Evolutionary conservation across 192 early-diverging fungal species (phyloP).

Genomic region (Coemansia sp.): DNA sequence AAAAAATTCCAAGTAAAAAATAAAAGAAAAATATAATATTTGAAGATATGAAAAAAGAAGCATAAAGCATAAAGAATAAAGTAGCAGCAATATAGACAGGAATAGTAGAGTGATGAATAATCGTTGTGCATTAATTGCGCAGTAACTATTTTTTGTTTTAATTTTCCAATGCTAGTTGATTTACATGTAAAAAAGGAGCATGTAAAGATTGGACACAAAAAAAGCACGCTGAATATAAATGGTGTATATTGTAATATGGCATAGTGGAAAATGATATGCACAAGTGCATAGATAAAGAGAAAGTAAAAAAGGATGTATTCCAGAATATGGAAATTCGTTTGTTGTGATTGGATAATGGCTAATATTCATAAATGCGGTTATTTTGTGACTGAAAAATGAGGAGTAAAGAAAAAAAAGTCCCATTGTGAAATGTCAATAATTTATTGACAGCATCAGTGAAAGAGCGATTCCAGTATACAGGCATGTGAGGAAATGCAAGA

Average conservation of each 20-base stretch:
- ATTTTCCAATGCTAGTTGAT: neutral
- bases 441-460: conserved; percentile 6
- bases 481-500: too few species aligned
- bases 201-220: neutral
- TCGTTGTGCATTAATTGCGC: conserved; percentile 13
- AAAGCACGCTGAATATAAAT: neutral
- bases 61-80: neutral
- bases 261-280: conserved; percentile 1
- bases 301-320: neutral
- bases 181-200: neutral
- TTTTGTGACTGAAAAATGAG: neutral
- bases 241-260: conserved; percentile 5
- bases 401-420: neutral
- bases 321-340: neutral
- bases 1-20: neutral
- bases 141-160: conserved; percentile 1
- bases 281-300: conserved; percentile 6
- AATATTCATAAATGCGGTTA: neutral
- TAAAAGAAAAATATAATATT: neutral
- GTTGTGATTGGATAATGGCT: neutral
- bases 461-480: neutral
- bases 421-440: conserved; percentile 17
- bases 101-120: conserved; percentile 10
- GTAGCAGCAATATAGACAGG: conserved; percentile 6
- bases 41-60: neutral